Conservation (phyloP, 2,329 filamentous ascomycete species). For the Leptoxyphium fumago region DNA sequence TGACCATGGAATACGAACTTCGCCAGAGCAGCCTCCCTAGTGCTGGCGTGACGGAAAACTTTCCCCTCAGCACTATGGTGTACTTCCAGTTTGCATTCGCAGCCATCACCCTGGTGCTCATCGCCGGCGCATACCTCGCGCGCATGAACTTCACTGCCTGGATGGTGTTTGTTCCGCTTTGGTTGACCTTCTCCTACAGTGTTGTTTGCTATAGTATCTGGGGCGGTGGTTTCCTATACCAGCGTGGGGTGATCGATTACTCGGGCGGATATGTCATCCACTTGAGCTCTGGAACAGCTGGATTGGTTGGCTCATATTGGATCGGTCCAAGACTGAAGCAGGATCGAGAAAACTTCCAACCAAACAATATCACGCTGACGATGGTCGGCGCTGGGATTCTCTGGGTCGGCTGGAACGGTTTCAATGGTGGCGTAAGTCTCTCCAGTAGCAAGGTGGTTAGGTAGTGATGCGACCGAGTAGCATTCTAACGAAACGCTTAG, state of each 20-base stretch:
- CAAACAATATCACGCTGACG: too few relatives aligned
- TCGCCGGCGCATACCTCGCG: conserved; percentile 32
- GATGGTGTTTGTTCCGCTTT: conserved; percentile 39
- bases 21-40: conserved; percentile 29
- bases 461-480: too few relatives aligned
- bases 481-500: too few relatives aligned
- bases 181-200: conserved; percentile 33
- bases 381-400: too few relatives aligned
- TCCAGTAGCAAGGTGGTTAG: too few relatives aligned
- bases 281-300: too few relatives aligned
- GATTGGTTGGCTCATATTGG: too few relatives aligned
- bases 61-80: conserved; percentile 35
- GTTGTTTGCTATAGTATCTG: conserved; percentile 32
- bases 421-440: too few relatives aligned
- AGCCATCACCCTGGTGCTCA: conserved; percentile 35
- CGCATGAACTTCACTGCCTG: conserved; percentile 38
- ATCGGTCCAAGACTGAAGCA: too few relatives aligned
- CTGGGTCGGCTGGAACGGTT: too few relatives aligned
- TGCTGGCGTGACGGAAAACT: conserved; percentile 27
- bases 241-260: conserved; percentile 7
- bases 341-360: too few relatives aligned
- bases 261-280: too few relatives aligned
- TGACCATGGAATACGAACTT: conserved; percentile 31
- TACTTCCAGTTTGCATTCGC: conserved; percentile 42
- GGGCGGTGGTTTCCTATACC: conserved; percentile 32